Evolutionary conservation across 2,329 filamentous ascomycete genomes (phyloP).

Genomic region (Aspergillus sp.): DNA sequence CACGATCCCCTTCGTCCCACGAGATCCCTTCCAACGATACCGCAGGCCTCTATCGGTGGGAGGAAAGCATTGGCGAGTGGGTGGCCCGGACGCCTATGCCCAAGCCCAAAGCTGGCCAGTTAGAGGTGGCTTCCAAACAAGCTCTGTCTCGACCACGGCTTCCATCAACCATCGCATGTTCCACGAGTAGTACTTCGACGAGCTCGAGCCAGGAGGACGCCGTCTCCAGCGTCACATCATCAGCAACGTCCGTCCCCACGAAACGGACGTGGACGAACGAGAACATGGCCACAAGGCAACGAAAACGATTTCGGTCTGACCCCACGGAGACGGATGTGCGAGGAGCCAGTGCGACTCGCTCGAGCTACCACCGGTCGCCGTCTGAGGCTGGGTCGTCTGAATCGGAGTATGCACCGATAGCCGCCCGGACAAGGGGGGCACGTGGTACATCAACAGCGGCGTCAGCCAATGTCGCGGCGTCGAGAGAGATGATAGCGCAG

Average conservation of each 20-base stretch:
- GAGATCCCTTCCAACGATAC: slow-evolving; percentile 14
- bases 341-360: slow-evolving; percentile 1
- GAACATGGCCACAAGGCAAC: slow-evolving; percentile 15
- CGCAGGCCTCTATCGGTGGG: slow-evolving; percentile 47
- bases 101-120: slow-evolving; percentile 17
- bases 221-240: slow-evolving; percentile 30
- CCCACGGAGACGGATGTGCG: slow-evolving; percentile 13
- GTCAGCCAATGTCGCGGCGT: slow-evolving; percentile 10
- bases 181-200: slow-evolving; percentile 23
- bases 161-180: slow-evolving; percentile 16
- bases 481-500: background rate
- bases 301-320: slow-evolving; percentile 22
- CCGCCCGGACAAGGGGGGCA: slow-evolving; percentile 17
- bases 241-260: slow-evolving; percentile 23
- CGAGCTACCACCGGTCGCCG: background rate
- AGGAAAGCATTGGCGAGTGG: slow-evolving; percentile 58
- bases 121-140: slow-evolving; percentile 3
- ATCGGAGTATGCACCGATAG: slow-evolving; percentile 13
- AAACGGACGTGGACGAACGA: slow-evolving; percentile 18
- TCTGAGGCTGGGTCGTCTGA: slow-evolving; percentile 4
- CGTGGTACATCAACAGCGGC: slow-evolving; percentile 18
- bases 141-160: slow-evolving; percentile 10
- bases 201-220: slow-evolving; percentile 15
- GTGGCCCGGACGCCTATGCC: slow-evolving; percentile 47
- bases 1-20: slow-evolving; percentile 12